Evolutionary conservation across 1,284 basidiomycete species (phyloP), one percentile per base, ranked within the genome.

Genomic region (Tilletia setariae): DNA sequence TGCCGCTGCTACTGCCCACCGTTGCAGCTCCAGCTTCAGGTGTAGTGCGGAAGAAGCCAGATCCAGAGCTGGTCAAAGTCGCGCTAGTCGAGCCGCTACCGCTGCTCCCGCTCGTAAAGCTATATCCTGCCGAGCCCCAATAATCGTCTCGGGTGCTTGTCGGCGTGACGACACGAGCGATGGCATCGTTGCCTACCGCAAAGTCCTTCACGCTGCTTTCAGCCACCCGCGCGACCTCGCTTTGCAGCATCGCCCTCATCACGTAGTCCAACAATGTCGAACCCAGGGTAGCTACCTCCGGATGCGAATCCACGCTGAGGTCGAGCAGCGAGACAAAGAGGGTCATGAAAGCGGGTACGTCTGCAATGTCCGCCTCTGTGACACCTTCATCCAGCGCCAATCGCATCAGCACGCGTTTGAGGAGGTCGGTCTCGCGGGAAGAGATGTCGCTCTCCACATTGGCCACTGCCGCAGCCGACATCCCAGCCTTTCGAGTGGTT

Each of bases 231-330:
- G 89, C 88, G 79, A 98, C 93, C 0, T 93, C 90, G 16, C 91
- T 93, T 74, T 93, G 91, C 25, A 97, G 85, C 16, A 98, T 87
- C 13, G 94, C 86, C 0, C 93, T 93, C 83, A 92, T 89, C 76
- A 97, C 87, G 79, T 94, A 96, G 84, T 98, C 95, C 59, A 94
- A 88, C 23, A 97, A 89, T 0, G 92, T 95, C 78, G 91, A 90
- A 0, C 94, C 94, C 78, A 92, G 88, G 7, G 90, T 89, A 0
- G 93, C 90, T 2, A 98, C 93, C 80, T 98, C 94, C 63, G 90
- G 89, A 79, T 95, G 93, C 0, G 94, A 91, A 79, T 98, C 96
- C 11, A 91, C 90, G 0, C 93, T 93, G 11, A 98, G 86, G 83
- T 98, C 94, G 67, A 98, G 86, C 11, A 98, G 86, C 2, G 91